These are phyloP conservation scores for Talaromyces funiculosus DNA, from an alignment of 2,329 filamentous ascomycete genomes.

Conservation along the genomic window DNA sequence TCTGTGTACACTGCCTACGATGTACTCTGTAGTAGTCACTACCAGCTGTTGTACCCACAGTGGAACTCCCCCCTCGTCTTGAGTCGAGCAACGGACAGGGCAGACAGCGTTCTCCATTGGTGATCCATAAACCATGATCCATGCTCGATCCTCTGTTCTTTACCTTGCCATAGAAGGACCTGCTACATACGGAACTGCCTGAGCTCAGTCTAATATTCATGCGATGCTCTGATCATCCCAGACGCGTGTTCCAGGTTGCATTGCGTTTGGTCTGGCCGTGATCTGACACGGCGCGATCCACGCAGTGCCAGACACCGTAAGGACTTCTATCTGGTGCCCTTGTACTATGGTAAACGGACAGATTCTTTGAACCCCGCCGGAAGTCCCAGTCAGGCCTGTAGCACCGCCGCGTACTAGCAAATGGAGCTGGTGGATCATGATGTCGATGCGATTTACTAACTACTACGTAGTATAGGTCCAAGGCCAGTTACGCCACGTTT, in stretches of 20 bases:
- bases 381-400: neutral
- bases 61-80: constrained; percentile 3
- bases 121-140: constrained; percentile 7
- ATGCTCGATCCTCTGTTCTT: neutral
- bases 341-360: no score
- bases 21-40: neutral
- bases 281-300: neutral
- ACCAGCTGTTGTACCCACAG: neutral
- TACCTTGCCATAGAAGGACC: no score
- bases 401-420: neutral
- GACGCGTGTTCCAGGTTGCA: constrained; percentile 3
- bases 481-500: constrained; percentile 2
- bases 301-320: no score
- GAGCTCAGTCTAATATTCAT: neutral
- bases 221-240: neutral
- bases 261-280: neutral
- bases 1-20: neutral
- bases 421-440: neutral
- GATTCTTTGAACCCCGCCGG: neutral
- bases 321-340: no score
- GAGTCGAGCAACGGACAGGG: neutral
- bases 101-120: constrained; percentile 2
- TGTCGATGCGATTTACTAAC: neutral
- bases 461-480: neutral
- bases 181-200: neutral